Conservation (phyloP, 495 filamentous ascomycete species). For the Podospora pseudoanserina region DNA sequence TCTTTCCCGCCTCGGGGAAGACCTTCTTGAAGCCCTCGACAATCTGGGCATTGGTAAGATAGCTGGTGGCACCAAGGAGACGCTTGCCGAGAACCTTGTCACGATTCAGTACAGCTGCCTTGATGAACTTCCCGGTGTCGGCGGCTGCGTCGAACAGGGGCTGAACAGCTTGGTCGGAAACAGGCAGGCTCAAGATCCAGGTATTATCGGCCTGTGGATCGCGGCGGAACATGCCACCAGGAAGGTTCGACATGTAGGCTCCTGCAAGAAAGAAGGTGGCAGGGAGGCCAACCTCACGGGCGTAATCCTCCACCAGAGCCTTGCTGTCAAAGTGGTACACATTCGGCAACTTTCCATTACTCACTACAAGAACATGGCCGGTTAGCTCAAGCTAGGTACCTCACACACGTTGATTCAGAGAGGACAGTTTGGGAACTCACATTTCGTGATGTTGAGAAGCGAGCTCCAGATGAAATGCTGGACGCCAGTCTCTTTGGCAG, state of each 20-base stretch:
- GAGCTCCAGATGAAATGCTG: slow-evolving; percentile 49
- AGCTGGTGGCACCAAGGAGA: slow-evolving; percentile 46
- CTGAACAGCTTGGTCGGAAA: slow-evolving; percentile 38
- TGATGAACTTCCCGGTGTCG: slow-evolving; percentile 57
- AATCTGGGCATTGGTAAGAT: slow-evolving; percentile 46
- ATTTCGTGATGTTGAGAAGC: slow-evolving; percentile 34
- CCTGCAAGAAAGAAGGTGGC: slow-evolving; percentile 56
- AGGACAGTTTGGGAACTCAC: slow-evolving; percentile 19
- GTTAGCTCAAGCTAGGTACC: not conserved
- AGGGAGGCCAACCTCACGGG: slow-evolving; percentile 44
- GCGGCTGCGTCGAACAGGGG: slow-evolving; percentile 52
- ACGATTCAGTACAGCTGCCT: slow-evolving; percentile 44
- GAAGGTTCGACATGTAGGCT: slow-evolving; percentile 56
- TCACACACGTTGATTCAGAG: too few species aligned
- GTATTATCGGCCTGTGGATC: slow-evolving; percentile 28
- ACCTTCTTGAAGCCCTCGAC: slow-evolving; percentile 48
- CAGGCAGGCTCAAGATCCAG: slow-evolving; percentile 45
- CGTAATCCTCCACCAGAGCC: slow-evolving; percentile 56
- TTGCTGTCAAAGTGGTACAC: slow-evolving; percentile 63
- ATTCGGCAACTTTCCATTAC: slow-evolving; percentile 44
- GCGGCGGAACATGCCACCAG: slow-evolving; percentile 28
- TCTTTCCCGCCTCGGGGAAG: slow-evolving; percentile 48
- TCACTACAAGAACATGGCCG: slow-evolving; percentile 27
- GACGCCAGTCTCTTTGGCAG: slow-evolving; percentile 43
- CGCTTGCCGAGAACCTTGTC: slow-evolving; percentile 40